Conservation (phyloP, 2,329 filamentous ascomycete genomes). For the Hyphodiscus sp. region DNA sequence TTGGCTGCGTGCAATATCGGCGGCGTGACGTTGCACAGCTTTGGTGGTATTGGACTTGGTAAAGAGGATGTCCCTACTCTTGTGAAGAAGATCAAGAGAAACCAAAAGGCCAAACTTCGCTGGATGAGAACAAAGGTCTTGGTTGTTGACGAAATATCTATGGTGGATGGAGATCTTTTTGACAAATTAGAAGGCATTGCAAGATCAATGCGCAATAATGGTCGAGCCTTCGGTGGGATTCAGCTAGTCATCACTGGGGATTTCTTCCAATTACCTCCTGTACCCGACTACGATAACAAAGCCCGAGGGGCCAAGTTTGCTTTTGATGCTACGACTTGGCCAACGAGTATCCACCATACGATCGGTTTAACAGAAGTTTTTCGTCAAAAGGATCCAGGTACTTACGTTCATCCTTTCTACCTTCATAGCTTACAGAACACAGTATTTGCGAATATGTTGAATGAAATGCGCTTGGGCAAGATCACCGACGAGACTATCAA, state of each 20-base stretch:
- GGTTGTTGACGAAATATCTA: constrained; percentile 92
- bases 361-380: constrained; percentile 95
- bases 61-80: constrained; percentile 78
- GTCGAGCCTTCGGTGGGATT: constrained; percentile 89
- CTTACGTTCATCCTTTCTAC: constrained; percentile 14
- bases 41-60: constrained; percentile 88
- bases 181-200: constrained; percentile 92
- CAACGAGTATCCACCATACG: constrained; percentile 86
- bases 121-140: constrained; percentile 87
- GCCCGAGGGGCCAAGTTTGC: constrained; percentile 71
- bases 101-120: constrained; percentile 77
- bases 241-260: constrained; percentile 94
- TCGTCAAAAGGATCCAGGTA: constrained; percentile 78
- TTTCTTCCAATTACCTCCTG: constrained; percentile 94
- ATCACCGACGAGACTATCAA: constrained; percentile 70
- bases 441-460: constrained; percentile 91
- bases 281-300: constrained; percentile 63
- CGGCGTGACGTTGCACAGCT: constrained; percentile 92
- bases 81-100: constrained; percentile 84
- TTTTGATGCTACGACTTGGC: constrained; percentile 90
- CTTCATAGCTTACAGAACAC: constrained; percentile 23
- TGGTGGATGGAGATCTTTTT: constrained; percentile 96
- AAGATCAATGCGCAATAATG: constrained; percentile 79
- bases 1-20: constrained; percentile 95
- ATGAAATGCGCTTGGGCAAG: constrained; percentile 90